A percentile compares a stretch with the other conserved stretches of the same genome.
Evolutionary conservation across 2,329 filamentous ascomycete species (phyloP).

Genomic region (Aureobasidium sp.): DNA sequence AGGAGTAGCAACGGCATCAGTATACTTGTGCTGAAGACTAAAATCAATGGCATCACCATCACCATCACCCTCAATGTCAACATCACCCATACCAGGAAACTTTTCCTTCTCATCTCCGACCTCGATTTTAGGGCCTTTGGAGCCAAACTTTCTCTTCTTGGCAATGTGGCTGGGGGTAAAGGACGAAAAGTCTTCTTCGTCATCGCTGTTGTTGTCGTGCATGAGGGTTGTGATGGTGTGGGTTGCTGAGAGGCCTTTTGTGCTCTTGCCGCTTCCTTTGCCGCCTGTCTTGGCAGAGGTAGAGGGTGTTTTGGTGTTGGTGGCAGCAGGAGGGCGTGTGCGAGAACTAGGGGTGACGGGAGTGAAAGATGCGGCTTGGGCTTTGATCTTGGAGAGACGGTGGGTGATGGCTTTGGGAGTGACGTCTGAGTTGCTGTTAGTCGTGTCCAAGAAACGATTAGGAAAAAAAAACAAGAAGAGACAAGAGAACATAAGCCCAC

Average conservation of each 20-base stretch:
- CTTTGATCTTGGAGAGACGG: slow-evolving; percentile 22
- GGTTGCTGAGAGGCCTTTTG: not conserved
- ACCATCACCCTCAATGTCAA: not conserved
- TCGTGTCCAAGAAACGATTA: no score
- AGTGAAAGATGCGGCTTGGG: not conserved
- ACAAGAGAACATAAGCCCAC: no score
- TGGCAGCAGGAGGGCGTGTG: not conserved
- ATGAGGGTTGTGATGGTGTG: not conserved
- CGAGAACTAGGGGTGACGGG: not conserved
- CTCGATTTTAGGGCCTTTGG: not conserved
- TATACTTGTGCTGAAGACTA: not conserved
- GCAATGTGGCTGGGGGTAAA: not conserved
- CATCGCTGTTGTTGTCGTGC: not conserved
- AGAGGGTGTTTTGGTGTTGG: not conserved
- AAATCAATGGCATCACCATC: not conserved
- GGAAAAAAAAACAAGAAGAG: no score
- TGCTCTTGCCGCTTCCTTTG: not conserved
- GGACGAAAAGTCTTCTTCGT: not conserved
- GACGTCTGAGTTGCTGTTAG: slow-evolving; percentile 20
- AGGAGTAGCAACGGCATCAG: not conserved
- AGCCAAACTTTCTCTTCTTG: not conserved
- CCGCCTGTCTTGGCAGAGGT: not conserved
- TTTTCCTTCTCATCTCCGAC: not conserved
- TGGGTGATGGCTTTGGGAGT: slow-evolving; percentile 27
- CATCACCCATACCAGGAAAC: not conserved